phyloP scores from a whole-genome alignment of 176 grass and related monocot genomes.

The Poa annua region DNA sequence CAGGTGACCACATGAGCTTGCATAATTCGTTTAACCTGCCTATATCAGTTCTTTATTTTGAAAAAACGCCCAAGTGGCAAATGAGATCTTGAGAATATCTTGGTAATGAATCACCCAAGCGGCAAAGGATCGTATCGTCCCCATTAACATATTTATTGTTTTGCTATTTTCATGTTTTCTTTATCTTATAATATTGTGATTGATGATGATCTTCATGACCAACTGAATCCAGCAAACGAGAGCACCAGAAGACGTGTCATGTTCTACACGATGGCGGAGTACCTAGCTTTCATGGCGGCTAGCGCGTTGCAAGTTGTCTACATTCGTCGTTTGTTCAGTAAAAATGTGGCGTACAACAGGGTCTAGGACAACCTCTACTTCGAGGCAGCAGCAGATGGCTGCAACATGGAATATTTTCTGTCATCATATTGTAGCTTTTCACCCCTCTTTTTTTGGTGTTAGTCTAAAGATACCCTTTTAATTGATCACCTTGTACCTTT shows the following conservation, averaged over 20 bases:
- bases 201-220: constrained; percentile 1
- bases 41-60: constrained; percentile 2
- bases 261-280: constrained; percentile 84
- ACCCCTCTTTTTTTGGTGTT: constrained; percentile 9
- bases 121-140: not conserved
- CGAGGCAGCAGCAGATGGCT: constrained; percentile 26
- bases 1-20: not conserved
- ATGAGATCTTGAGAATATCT: constrained; percentile 2
- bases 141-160: not conserved
- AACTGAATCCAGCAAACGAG: constrained; percentile 80
- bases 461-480: constrained; percentile 41
- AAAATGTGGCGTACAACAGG: constrained; percentile 86
- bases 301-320: constrained; percentile 87
- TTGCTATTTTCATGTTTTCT: constrained; percentile 3
- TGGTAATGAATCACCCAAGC: not conserved
- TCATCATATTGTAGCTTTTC: constrained; percentile 46
- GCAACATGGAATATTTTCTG: constrained; percentile 30
- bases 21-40: not conserved
- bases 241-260: constrained; percentile 90
- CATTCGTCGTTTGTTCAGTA: constrained; percentile 92
- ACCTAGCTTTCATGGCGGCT: constrained; percentile 71
- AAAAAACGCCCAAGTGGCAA: not conserved
- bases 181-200: not conserved
- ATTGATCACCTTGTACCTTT: constrained; percentile 44
- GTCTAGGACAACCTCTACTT: constrained; percentile 57